Evolutionary conservation across 805 yeast genomes (phyloP).

Genomic region (Barnettozyma siamensis): DNA sequence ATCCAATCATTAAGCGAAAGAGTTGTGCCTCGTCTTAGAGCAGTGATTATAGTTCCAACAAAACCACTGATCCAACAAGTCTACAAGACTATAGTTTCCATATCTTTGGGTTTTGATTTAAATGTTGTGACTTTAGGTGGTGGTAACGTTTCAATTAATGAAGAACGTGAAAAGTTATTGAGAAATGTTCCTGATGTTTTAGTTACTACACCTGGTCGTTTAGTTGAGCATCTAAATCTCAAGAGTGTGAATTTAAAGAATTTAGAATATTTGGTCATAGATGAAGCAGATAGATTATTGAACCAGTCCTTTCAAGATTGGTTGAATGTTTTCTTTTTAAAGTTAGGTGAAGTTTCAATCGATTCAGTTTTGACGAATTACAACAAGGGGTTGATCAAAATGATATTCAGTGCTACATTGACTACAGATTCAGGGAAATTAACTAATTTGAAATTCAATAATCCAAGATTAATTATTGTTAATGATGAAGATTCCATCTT

Average conservation of each 20-base stretch:
- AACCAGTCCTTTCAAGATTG: constrained; percentile 93
- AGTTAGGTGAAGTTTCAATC: constrained; percentile 27
- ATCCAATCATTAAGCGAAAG: constrained; percentile 60
- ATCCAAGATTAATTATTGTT: constrained; percentile 72
- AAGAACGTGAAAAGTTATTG: constrained; percentile 51
- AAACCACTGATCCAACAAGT: constrained; percentile 84
- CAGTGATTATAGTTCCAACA: constrained; percentile 84
- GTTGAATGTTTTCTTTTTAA: constrained; percentile 50
- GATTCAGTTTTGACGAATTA: constrained; percentile 20
- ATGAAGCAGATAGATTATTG: constrained; percentile 77
- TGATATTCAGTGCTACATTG: constrained; percentile 88
- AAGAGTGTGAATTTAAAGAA: constrained; percentile 40
- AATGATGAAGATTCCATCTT: constrained; percentile 43
- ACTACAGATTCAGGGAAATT: constrained; percentile 90
- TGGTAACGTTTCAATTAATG: constrained; percentile 44
- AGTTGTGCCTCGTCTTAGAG: constrained; percentile 66
- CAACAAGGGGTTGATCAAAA: constrained; percentile 42
- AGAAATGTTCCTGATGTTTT: constrained; percentile 57
- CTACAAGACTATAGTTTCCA: constrained; percentile 48
- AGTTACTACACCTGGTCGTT: constrained; percentile 72
- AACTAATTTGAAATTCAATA: constrained; percentile 58
- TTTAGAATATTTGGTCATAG: constrained; percentile 62
- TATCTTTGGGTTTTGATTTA: constrained; percentile 64
- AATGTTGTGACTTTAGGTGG: constrained; percentile 56
- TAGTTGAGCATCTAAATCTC: constrained; percentile 63